Evolutionary conservation across 768 basidiomycete species (phyloP), one percentile per base, ranked within the genome.

Genomic region (Hypsizygus marmoreus): DNA sequence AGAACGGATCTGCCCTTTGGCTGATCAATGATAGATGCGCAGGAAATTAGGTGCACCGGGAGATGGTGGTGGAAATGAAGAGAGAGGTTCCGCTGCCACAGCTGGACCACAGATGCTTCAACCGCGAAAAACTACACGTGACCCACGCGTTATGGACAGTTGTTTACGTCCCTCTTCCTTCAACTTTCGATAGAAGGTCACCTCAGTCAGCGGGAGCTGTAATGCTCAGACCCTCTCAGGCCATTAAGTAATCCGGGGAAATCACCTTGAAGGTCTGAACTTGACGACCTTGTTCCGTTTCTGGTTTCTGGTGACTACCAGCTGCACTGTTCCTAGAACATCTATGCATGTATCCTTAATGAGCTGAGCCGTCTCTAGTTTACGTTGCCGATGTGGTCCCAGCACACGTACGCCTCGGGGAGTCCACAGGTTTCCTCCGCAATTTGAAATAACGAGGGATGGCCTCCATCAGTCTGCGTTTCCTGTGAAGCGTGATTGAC

Each of bases 71-170:
- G 41, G 43, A 24, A 46, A 44, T 23, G 45, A 32, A 47, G 51
- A 49, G 23, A 22, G 32, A 40, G 40, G 46, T 36, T 36, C 46
- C 39, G 31, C 22, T 46, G 35, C 35, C 17, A 23, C 35, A 7
- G 34, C 26, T 30, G 14, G 41, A 43, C 43, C 47, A 58, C 51
- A 47, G 23, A 37, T 22, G 30, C 41, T 29, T 48, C 29, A 45
- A 47, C 45, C 53, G 57, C 53, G 43, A 49, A 41, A 35, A 22
- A 20, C 8, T 11, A 7, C 72, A 72, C 66, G 70, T 74, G 72
- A 68, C 37, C 29, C n/a, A 57, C 72, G 72, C 68, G 72, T 72
- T 70, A 52, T 69, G 63, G 55, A 47, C 24, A n/a, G 22, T 29
- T 64, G 43, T 60, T 67, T 56, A 53, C 52, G 32, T 29, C 24